A percentile compares a stretch with the other conserved stretches of the same genome.
Conservation (phyloP, 2,329 filamentous ascomycete genomes). For the Penicillium sp. region DNA sequence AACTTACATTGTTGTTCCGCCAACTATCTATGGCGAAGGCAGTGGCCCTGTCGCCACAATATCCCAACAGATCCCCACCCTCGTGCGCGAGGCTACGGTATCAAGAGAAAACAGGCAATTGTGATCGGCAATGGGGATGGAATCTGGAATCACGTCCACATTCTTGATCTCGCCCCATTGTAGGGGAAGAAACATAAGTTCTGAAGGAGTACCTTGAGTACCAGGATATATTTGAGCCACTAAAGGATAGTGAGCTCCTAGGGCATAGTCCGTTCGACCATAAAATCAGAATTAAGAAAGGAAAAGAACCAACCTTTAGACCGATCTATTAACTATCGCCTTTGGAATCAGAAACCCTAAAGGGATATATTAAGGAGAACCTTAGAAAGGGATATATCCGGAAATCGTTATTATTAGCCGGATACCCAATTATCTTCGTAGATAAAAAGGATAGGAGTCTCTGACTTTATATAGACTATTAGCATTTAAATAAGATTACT, state of each 20-base stretch:
- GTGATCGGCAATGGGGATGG: no score
- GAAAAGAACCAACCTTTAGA: background rate
- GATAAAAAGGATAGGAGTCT: background rate
- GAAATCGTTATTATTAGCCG: constrained; percentile 3
- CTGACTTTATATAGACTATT: background rate
- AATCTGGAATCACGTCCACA: no score
- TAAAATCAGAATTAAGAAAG: constrained; percentile 3
- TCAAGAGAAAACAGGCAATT: no score
- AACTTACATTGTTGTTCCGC: no score
- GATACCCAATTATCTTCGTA: constrained; percentile 8
- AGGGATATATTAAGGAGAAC: constrained; percentile 9
- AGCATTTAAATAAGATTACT: background rate
- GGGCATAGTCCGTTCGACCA: constrained; percentile 1
- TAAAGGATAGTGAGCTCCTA: background rate
- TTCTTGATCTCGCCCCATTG: no score
- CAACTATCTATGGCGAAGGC: no score
- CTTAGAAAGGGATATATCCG: constrained; percentile 5
- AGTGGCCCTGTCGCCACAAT: no score
- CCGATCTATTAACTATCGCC: background rate
- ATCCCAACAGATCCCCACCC: no score
- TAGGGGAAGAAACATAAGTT: constrained; percentile 1
- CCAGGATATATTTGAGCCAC: constrained; percentile 4
- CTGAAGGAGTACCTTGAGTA: background rate
- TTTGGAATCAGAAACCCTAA: background rate
- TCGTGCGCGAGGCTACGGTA: no score